Evolutionary conservation across 768 basidiomycete genomes (phyloP).

Genomic region (Auricularia sp.): DNA sequence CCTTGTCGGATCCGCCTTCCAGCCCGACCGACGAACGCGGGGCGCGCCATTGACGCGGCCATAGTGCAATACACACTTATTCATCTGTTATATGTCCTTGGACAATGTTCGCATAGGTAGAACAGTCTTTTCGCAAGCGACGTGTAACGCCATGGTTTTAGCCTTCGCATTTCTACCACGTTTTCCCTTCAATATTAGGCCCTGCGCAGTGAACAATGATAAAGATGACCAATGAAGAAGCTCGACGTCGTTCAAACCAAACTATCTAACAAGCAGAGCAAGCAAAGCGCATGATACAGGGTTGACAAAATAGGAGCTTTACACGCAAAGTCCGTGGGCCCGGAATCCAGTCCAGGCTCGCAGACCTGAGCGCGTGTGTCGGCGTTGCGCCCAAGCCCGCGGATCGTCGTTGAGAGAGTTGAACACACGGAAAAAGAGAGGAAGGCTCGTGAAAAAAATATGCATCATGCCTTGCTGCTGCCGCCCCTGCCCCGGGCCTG

Average conservation of each 20-base stretch:
- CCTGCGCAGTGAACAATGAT: no score
- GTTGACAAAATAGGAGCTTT: not conserved
- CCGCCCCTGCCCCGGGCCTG: conserved; percentile 49
- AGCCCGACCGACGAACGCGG: no score
- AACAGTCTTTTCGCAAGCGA: no score
- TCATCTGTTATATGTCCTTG: no score
- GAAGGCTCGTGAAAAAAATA: not conserved
- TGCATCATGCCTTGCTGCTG: conserved; percentile 6
- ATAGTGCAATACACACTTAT: no score
- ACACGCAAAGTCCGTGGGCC: not conserved
- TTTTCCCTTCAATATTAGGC: no score
- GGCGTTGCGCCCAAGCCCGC: not conserved
- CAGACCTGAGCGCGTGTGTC: not conserved
- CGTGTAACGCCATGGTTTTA: no score
- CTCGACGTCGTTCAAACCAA: not conserved
- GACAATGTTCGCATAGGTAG: no score
- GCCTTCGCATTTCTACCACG: no score
- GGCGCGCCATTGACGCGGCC: no score
- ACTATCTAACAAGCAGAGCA: not conserved
- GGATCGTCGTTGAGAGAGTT: not conserved
- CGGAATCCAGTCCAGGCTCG: not conserved
- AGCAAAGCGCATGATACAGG: not conserved
- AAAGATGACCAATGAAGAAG: not conserved
- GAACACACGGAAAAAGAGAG: not conserved
- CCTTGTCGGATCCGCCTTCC: no score